Conservation (phyloP, 2,329 filamentous ascomycete species). For the Pseudocercospora eumusae region DNA sequence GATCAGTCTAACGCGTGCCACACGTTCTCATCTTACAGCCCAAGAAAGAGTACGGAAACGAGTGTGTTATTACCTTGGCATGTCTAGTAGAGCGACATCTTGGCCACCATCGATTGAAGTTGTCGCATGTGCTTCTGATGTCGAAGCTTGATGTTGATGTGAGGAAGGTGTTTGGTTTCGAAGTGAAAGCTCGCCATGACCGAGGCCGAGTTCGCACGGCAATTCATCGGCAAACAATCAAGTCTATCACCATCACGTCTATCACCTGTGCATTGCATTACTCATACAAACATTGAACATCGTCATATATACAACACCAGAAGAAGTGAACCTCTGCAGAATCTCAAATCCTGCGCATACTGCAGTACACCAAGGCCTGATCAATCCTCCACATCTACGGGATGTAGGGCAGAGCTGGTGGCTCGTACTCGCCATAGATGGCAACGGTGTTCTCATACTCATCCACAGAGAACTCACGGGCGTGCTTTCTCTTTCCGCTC, state of each 20-base stretch:
- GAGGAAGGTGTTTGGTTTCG: neutral
- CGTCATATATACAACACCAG: slow-evolving; percentile 9
- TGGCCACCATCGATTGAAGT: neutral
- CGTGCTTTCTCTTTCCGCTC: slow-evolving; percentile 25
- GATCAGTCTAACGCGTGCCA: slow-evolving; percentile 2
- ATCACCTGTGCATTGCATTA: neutral
- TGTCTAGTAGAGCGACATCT: neutral
- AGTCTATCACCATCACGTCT: neutral
- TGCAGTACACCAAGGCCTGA: neutral
- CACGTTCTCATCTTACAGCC: neutral
- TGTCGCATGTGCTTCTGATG: neutral
- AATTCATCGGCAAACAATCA: neutral
- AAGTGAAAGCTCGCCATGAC: neutral
- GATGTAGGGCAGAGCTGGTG: slow-evolving; percentile 3
- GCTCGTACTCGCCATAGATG: slow-evolving; percentile 7
- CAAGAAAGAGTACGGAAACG: neutral
- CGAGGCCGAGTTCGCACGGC: neutral
- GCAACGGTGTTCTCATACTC: neutral
- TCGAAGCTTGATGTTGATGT: neutral
- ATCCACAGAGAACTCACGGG: slow-evolving; percentile 23
- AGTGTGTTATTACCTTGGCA: slow-evolving; percentile 3
- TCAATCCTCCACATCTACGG: neutral
- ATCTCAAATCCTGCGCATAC: neutral
- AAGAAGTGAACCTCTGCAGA: slow-evolving; percentile 1
- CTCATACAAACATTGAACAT: slow-evolving; percentile 1